Evolutionary conservation across 2,329 filamentous ascomycete genomes (phyloP).

Genomic region (Alternaria sp.): DNA sequence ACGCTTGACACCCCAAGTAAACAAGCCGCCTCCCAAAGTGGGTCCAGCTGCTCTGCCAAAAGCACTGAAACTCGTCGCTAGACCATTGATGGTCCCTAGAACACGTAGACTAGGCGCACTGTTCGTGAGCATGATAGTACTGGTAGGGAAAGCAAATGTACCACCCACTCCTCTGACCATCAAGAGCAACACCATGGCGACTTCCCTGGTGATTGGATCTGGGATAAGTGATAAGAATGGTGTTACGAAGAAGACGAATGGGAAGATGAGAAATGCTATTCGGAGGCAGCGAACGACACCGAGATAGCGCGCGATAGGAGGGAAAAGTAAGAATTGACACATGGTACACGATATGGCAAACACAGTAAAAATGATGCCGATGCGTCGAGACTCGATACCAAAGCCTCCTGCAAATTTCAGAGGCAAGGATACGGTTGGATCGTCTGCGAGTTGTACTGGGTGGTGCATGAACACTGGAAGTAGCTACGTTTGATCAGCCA

Average conservation of each 20-base stretch:
- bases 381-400: slow-evolving; percentile 74
- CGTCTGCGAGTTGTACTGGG: slow-evolving; percentile 62
- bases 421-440: slow-evolving; percentile 69
- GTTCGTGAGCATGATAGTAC: slow-evolving; percentile 90
- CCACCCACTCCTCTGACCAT: slow-evolving; percentile 75
- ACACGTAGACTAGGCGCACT: slow-evolving; percentile 77
- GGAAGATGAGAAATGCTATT: slow-evolving; percentile 71
- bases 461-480: slow-evolving; percentile 90
- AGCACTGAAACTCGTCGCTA: slow-evolving; percentile 83
- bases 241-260: slow-evolving; percentile 79
- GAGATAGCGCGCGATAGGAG: slow-evolving; percentile 73
- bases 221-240: slow-evolving; percentile 78
- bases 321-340: slow-evolving; percentile 87
- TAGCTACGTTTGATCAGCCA: slow-evolving; percentile 52
- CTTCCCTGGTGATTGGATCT: slow-evolving; percentile 61
- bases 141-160: slow-evolving; percentile 89
- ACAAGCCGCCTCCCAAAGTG: slow-evolving; percentile 73
- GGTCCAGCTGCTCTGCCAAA: slow-evolving; percentile 83
- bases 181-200: slow-evolving; percentile 71
- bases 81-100: slow-evolving; percentile 88
- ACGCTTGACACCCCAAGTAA: slow-evolving; percentile 76
- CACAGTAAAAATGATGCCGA: slow-evolving; percentile 84
- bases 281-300: slow-evolving; percentile 79
- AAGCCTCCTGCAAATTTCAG: slow-evolving; percentile 87
- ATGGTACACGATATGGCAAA: slow-evolving; percentile 82